Evolutionary conservation across 148 eudicot genomes (phyloP).

Genomic region (Amaranthus hypochondriacus): DNA sequence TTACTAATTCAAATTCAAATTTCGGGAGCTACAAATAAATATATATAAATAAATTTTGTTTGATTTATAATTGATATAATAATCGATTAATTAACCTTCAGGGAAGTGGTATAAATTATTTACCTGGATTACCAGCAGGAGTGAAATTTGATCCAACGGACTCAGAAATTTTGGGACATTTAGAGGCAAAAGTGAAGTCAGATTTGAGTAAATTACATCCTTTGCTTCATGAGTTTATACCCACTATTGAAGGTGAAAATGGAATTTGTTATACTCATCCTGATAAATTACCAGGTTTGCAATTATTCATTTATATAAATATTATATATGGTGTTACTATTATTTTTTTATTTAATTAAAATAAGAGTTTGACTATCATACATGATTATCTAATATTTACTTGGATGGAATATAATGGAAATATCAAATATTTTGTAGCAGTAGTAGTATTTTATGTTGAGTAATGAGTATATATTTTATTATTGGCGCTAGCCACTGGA

Average conservation of each 20-base stretch:
- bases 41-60: neutral
- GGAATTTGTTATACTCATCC: conserved; percentile 97
- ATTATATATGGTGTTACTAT: neutral
- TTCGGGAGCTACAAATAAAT: too few relatives aligned
- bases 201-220: conserved; percentile 65
- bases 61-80: neutral
- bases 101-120: conserved; percentile 47
- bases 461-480: neutral
- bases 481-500: neutral
- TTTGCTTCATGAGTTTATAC: conserved; percentile 75
- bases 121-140: conserved; percentile 91
- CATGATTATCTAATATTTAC: too few relatives aligned
- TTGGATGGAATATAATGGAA: too few relatives aligned
- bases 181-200: conserved; percentile 63
- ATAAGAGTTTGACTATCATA: too few relatives aligned
- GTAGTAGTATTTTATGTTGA: neutral
- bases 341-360: too few relatives aligned
- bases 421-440: too few relatives aligned
- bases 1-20: too few relatives aligned
- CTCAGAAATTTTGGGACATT: conserved; percentile 68
- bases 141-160: conserved; percentile 96
- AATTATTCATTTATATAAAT: neutral
- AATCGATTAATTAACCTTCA: neutral
- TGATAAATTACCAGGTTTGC: conserved; percentile 79
- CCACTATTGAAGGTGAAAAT: conserved; percentile 77